A percentile compares a stretch with the other conserved stretches of the same genome.
phyloP scores from a whole-genome alignment of 2,329 filamentous ascomycete species.

The Rosellinia necatrix region DNA sequence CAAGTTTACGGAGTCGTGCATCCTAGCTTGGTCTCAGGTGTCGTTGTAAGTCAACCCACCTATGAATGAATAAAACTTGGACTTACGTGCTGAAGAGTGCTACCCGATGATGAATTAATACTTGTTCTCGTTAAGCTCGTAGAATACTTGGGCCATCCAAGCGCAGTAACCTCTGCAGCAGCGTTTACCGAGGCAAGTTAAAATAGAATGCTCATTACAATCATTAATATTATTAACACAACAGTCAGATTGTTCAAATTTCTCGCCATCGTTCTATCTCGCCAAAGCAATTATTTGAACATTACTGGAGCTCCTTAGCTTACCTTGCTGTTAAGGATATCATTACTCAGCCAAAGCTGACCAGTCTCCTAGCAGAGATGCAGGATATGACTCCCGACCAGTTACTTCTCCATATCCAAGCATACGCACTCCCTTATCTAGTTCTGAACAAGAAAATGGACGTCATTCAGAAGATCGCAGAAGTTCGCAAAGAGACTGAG shows the following conservation, averaged over 20 bases:
- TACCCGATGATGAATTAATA: slow-evolving; percentile 82
- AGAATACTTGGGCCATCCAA: slow-evolving; percentile 84
- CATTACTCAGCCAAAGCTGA: slow-evolving; percentile 78
- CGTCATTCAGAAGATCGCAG: slow-evolving; percentile 79
- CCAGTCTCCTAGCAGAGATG: slow-evolving; percentile 78
- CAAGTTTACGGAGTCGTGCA: slow-evolving; percentile 78
- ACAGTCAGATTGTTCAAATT: slow-evolving; percentile 64
- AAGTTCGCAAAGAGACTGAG: slow-evolving; percentile 73
- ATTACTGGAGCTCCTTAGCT: slow-evolving; percentile 87
- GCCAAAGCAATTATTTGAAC: slow-evolving; percentile 73
- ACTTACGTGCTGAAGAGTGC: slow-evolving; percentile 52
- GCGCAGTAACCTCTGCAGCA: slow-evolving; percentile 76
- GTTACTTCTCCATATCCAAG: slow-evolving; percentile 76
- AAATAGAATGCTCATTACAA: neutral
- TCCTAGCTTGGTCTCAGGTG: slow-evolving; percentile 84
- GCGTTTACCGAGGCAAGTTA: slow-evolving; percentile 76
- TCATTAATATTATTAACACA: neutral
- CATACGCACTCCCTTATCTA: slow-evolving; percentile 82
- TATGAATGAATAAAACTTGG: slow-evolving; percentile 10
- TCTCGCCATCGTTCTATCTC: slow-evolving; percentile 67
- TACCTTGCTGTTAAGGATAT: slow-evolving; percentile 84
- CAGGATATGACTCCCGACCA: slow-evolving; percentile 75
- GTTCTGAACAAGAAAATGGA: slow-evolving; percentile 79
- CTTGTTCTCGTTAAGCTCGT: slow-evolving; percentile 82
- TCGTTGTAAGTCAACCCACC: slow-evolving; percentile 60